Conservation (phyloP, 164 flowering plant species). For the Amborella trichopoda region DNA sequence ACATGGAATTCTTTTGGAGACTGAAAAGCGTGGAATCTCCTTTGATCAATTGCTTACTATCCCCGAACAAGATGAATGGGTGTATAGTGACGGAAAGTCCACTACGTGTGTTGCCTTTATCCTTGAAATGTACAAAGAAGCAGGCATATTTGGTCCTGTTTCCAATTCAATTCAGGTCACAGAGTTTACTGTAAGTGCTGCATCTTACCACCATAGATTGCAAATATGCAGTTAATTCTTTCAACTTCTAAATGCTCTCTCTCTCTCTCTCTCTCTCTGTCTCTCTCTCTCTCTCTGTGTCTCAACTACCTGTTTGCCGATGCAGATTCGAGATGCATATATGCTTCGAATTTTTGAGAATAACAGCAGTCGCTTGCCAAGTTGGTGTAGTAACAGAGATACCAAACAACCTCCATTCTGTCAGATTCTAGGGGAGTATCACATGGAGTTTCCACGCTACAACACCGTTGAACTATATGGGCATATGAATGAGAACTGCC, state of each 20-base stretch:
- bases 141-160: slow-evolving; percentile 69
- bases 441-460: slow-evolving; percentile 86
- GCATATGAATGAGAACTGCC: slow-evolving; percentile 92
- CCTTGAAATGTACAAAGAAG: slow-evolving; percentile 88
- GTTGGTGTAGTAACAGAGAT: slow-evolving; percentile 62
- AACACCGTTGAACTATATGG: slow-evolving; percentile 83
- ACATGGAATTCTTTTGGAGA: slow-evolving; percentile 58
- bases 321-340: slow-evolving; percentile 96
- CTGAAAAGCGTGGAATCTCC: slow-evolving; percentile 61
- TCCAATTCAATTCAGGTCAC: slow-evolving; percentile 78
- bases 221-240: background rate
- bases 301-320: background rate
- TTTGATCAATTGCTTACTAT: slow-evolving; percentile 80
- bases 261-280: background rate
- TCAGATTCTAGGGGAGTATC: slow-evolving; percentile 92
- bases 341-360: slow-evolving; percentile 85
- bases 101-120: slow-evolving; percentile 96
- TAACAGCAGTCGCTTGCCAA: slow-evolving; percentile 69
- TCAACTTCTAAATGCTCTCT: background rate
- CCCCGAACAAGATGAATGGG: slow-evolving; percentile 97
- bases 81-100: slow-evolving; percentile 98
- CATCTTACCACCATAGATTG: background rate
- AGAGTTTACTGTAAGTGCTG: slow-evolving; percentile 79
- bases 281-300: background rate
- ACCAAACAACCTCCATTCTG: slow-evolving; percentile 65